Base-by-base conservation (phyloP, 2,329 filamentous ascomycete species). In the Neodidymelliopsis sp. region DNA sequence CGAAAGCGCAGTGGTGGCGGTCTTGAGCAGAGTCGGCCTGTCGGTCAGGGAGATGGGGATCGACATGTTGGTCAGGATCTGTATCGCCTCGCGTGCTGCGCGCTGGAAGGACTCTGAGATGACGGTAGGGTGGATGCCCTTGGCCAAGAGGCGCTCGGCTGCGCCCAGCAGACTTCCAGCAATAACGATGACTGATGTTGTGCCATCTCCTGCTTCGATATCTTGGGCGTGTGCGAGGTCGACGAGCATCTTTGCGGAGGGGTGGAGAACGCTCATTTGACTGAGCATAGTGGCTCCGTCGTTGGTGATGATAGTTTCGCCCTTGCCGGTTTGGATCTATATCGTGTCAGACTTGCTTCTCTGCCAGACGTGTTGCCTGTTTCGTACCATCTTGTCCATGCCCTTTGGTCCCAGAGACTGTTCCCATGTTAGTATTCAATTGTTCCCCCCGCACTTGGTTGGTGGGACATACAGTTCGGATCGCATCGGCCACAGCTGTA, bases 281-380 rank as follows among this genome's bases (percentile, higher is more conserved):
- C 90, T 96, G 71, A 99, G 80, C 93, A 99, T 99, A 49, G 94
- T 99, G 80, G 95, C 96, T 74, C 94, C 94, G 77, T 99, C 94
- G 81, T 99, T 99, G 70, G 94, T 99, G 79, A 99, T 99, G 75
- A 97, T 94, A 49, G 92, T 97, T 76, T 96, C 90, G 78, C 93
- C 94, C 79, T 91, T 96, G 73, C 91, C 90, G 53, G 89, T 95
- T 81, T 95, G 89, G 67, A 99, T 97, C 47, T 49, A 29, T 29
- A n/a, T 16, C 6, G 19, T 4, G 23, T 49, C 10, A 49, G 39
- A 19, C 23, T 3, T 19, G 7, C 4, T 31, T 16, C 15, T 12
- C n/a, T 16, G 10, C 11, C 8, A 31, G 7, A 11, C 1, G 9
- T 24, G 3, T 23, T 18, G 52, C 72, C 45, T 72, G 82, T 79